These are phyloP conservation scores for Erysimum cheiranthoides DNA, from an alignment of 345 rosid genomes.

Conservation along the genomic window DNA sequence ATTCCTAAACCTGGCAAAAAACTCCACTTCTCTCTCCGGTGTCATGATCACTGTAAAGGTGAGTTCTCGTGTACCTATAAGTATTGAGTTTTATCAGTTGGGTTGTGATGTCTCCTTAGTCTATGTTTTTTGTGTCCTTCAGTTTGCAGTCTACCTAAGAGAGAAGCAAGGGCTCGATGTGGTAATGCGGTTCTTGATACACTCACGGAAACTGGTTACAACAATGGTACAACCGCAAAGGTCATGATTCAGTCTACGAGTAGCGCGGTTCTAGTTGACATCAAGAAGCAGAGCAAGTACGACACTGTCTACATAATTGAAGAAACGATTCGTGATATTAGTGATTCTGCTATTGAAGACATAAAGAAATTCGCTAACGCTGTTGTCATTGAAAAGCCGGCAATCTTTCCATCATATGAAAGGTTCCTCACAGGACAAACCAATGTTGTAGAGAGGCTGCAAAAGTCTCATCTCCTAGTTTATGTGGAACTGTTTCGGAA, in stretches of 20 bases:
- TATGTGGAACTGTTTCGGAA: conserved; percentile 68
- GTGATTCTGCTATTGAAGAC: conserved; percentile 48
- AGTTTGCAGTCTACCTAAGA: conserved; percentile 42
- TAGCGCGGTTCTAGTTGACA: conserved; percentile 65
- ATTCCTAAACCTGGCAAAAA: conserved; percentile 66
- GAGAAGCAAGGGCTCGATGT: conserved; percentile 9
- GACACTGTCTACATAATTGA: conserved; percentile 65
- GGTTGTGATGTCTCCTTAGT: not conserved
- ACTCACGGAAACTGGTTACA: conserved; percentile 61
- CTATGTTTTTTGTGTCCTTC: not conserved
- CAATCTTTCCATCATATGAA: conserved; percentile 44
- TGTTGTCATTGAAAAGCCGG: conserved; percentile 60
- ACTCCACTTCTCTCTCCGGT: conserved; percentile 60
- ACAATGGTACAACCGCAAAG: conserved; percentile 41
- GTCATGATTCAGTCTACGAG: conserved; percentile 77
- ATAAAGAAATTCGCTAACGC: conserved; percentile 66
- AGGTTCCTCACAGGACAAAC: conserved; percentile 47
- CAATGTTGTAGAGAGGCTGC: conserved; percentile 54
- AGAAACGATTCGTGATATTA: conserved; percentile 60
- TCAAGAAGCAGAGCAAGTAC: conserved; percentile 54
- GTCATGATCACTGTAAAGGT: conserved; percentile 84
- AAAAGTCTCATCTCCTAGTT: conserved; percentile 55
- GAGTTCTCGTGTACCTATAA: conserved; percentile 36
- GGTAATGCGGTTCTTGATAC: conserved; percentile 56
- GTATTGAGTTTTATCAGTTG: not conserved